These are phyloP conservation scores for Platanus orientalis DNA, from an alignment of 164 flowering plant genomes.

Conservation along the genomic window DNA sequence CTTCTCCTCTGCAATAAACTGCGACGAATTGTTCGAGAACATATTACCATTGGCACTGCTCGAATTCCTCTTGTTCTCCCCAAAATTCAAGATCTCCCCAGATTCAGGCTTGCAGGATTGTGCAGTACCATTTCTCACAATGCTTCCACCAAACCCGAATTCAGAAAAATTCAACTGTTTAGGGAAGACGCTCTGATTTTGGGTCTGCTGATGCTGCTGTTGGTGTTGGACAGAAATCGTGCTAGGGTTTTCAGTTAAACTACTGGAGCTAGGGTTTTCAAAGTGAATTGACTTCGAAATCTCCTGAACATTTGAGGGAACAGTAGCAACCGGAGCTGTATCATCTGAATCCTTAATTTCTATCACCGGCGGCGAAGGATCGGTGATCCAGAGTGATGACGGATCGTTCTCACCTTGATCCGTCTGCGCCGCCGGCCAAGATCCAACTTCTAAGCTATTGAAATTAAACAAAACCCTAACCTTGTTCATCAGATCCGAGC, in stretches of 20 bases:
- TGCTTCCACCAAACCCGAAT: conserved; percentile 38
- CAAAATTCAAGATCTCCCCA: conserved; percentile 77
- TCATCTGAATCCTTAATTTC: conserved; percentile 31
- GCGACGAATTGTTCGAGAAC: conserved; percentile 31
- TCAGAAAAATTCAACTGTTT: conserved; percentile 60
- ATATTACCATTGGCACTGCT: conserved; percentile 24
- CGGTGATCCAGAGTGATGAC: conserved; percentile 59
- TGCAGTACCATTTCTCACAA: conserved; percentile 20
- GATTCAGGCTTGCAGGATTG: conserved; percentile 57
- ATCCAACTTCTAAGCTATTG: conserved; percentile 25
- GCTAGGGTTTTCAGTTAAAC: conserved; percentile 42
- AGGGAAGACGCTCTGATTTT: conserved; percentile 34
- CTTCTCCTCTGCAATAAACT: conserved; percentile 28
- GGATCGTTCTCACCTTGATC: conserved; percentile 64
- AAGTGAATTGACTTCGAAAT: conserved; percentile 31
- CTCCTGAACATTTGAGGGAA: conserved; percentile 8
- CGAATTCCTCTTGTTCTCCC: conserved; percentile 50
- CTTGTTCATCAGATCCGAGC: conserved; percentile 70
- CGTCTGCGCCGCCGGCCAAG: conserved; percentile 24
- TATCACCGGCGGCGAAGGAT: conserved; percentile 33
- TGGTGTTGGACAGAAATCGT: conserved; percentile 13
- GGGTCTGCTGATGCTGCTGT: conserved; percentile 15
- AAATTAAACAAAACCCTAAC: conserved; percentile 65
- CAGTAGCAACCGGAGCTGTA: neutral
- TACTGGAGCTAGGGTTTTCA: conserved; percentile 42